phyloP scores from a whole-genome alignment of 495 filamentous ascomycete genomes.

The Annulohypoxylon nitens region DNA sequence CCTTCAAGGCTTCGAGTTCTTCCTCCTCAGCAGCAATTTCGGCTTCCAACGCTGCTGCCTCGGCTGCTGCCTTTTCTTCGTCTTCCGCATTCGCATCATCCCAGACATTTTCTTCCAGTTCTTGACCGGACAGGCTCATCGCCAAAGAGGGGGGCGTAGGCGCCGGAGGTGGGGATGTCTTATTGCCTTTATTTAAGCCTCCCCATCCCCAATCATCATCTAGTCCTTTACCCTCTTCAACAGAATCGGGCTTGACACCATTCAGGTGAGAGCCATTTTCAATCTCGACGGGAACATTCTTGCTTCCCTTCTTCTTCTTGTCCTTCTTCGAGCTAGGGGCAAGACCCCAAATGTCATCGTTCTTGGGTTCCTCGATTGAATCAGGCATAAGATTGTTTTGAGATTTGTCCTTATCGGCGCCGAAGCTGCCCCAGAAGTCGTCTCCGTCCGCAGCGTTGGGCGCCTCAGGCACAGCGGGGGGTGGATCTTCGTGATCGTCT shows the following conservation, averaged over 20 bases:
- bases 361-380: slow-evolving; percentile 60
- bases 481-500: slow-evolving; percentile 32
- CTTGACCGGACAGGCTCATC: slow-evolving; percentile 47
- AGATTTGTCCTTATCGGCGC: slow-evolving; percentile 52
- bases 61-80: slow-evolving; percentile 36
- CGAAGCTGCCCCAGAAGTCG: slow-evolving; percentile 56
- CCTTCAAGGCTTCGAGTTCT: slow-evolving; percentile 51
- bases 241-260: slow-evolving; percentile 55
- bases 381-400: slow-evolving; percentile 58
- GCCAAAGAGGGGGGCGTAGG: slow-evolving; percentile 57
- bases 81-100: slow-evolving; percentile 36
- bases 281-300: slow-evolving; percentile 58
- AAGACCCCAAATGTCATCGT: slow-evolving; percentile 58
- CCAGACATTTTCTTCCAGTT: slow-evolving; percentile 45
- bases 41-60: slow-evolving; percentile 39
- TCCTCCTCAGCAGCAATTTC: slow-evolving; percentile 54
- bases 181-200: slow-evolving; percentile 54
- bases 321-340: slow-evolving; percentile 54
- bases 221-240: slow-evolving; percentile 57
- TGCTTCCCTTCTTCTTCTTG: slow-evolving; percentile 58
- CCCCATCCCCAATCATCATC: slow-evolving; percentile 58
- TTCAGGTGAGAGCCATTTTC: slow-evolving; percentile 53
- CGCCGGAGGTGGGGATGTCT: slow-evolving; percentile 58
- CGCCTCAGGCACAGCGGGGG: slow-evolving; percentile 36
- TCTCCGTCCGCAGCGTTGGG: slow-evolving; percentile 42